Conservation (phyloP, 2,329 filamentous ascomycete species). For the Ceratocystis variospora region DNA sequence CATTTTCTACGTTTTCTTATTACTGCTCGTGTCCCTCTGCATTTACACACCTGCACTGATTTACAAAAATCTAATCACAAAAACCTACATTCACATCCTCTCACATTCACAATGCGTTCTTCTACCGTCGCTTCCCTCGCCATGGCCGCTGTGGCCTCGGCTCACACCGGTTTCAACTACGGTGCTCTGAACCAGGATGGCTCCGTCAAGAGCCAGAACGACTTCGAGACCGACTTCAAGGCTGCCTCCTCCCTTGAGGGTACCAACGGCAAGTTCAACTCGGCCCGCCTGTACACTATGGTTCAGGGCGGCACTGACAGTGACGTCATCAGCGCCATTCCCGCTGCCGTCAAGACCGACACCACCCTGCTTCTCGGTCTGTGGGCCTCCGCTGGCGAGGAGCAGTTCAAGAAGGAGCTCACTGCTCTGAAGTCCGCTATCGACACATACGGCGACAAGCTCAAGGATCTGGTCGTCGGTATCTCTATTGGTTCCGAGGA, state of each 20-base stretch:
- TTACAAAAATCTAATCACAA: conserved; percentile 10
- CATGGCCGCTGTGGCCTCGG: conserved; percentile 24
- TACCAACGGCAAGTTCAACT: conserved; percentile 48
- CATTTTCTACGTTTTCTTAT: conserved; percentile 6
- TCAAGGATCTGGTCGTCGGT: conserved; percentile 56
- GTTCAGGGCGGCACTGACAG: conserved; percentile 42
- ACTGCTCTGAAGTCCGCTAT: conserved; percentile 57
- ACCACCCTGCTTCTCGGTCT: conserved; percentile 69
- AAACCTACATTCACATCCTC: not conserved
- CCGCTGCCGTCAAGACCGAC: conserved; percentile 67
- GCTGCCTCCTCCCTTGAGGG: conserved; percentile 49
- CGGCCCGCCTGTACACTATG: conserved; percentile 63
- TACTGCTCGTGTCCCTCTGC: not conserved
- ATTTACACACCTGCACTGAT: not conserved
- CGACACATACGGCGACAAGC: conserved; percentile 48
- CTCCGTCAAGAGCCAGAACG: conserved; percentile 43
- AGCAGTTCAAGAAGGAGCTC: conserved; percentile 57
- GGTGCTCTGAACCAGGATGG: conserved; percentile 49
- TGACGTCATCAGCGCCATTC: conserved; percentile 57
- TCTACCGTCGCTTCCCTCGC: conserved; percentile 14
- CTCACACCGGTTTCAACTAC: conserved; percentile 59
- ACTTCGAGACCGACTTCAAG: conserved; percentile 59
- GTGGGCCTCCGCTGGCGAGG: conserved; percentile 60
- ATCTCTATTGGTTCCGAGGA: conserved; percentile 83
- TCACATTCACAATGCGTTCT: conserved; percentile 19